These are phyloP conservation scores for Dictyostelium brefeldianum DNA, from an alignment of 78 protist species.

Conservation along the genomic window DNA sequence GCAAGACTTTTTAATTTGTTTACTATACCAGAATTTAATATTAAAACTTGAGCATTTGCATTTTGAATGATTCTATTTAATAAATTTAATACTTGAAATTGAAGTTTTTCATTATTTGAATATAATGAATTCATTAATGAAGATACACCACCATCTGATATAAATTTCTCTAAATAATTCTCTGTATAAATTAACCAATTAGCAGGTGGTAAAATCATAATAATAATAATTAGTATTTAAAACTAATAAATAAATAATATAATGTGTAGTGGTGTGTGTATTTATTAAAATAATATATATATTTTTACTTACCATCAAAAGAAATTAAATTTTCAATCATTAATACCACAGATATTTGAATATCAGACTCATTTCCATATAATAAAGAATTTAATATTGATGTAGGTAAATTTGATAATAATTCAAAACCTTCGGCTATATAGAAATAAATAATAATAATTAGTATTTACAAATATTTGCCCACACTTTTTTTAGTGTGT, in stretches of 20 bases:
- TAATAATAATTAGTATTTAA: background rate
- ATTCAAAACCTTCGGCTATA: constrained; percentile 39
- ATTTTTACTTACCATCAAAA: constrained; percentile 20
- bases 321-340: constrained; percentile 26
- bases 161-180: constrained; percentile 22
- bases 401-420: background rate
- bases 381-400: constrained; percentile 10
- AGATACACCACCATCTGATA: constrained; percentile 38
- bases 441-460: background rate
- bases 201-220: background rate
- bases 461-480: background rate
- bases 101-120: constrained; percentile 68
- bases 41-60: constrained; percentile 13
- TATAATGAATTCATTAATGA: constrained; percentile 59
- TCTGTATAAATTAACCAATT: constrained; percentile 19
- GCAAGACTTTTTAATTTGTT: constrained; percentile 61
- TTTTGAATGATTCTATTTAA: constrained; percentile 37
- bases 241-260: background rate
- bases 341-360: constrained; percentile 37
- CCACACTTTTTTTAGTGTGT: too few species aligned
- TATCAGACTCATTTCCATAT: constrained; percentile 56
- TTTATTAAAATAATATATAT: background rate
- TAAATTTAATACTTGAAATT: constrained; percentile 32
- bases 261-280: background rate
- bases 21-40: constrained; percentile 51